A percentile compares a stretch with the other conserved stretches of the same genome.
These are phyloP conservation scores for Phytopythium helicoides DNA, from an alignment of 352 stramenopile genomes.

Conservation along the genomic window DNA sequence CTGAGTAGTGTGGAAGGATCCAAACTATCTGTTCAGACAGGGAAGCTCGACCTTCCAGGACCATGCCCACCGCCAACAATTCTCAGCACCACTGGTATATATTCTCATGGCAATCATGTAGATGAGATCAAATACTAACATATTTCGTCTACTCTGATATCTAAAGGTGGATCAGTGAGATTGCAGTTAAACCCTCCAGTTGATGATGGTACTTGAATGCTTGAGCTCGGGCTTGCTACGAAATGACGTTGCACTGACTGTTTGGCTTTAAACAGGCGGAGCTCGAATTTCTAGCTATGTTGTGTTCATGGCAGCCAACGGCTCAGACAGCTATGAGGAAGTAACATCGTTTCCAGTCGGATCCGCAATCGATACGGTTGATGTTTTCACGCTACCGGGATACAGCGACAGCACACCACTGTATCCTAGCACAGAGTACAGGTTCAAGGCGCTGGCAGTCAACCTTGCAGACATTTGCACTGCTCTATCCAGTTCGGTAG, in stretches of 20 bases:
- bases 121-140: too few relatives aligned
- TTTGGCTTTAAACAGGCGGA: constrained; percentile 26
- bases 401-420: constrained; percentile 16
- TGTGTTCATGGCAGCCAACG: constrained; percentile 46
- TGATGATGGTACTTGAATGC: constrained; percentile 29
- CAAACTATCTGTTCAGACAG: constrained; percentile 16
- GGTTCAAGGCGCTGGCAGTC: constrained; percentile 51
- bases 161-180: constrained; percentile 39
- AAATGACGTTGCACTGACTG: neutral
- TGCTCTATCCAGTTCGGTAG: constrained; percentile 12
- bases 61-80: constrained; percentile 40
- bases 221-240: neutral
- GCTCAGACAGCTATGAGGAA: constrained; percentile 26
- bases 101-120: too few relatives aligned
- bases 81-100: constrained; percentile 35
- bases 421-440: constrained; percentile 31
- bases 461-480: constrained; percentile 49
- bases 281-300: constrained; percentile 48
- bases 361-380: constrained; percentile 15
- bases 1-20: constrained; percentile 15
- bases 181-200: constrained; percentile 35
- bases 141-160: neutral
- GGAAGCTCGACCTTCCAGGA: constrained; percentile 22
- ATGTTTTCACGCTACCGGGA: constrained; percentile 31
- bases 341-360: constrained; percentile 25